These are phyloP conservation scores for Cladosporium sp. DNA, from an alignment of 2,329 filamentous ascomycete genomes.

Conservation along the genomic window DNA sequence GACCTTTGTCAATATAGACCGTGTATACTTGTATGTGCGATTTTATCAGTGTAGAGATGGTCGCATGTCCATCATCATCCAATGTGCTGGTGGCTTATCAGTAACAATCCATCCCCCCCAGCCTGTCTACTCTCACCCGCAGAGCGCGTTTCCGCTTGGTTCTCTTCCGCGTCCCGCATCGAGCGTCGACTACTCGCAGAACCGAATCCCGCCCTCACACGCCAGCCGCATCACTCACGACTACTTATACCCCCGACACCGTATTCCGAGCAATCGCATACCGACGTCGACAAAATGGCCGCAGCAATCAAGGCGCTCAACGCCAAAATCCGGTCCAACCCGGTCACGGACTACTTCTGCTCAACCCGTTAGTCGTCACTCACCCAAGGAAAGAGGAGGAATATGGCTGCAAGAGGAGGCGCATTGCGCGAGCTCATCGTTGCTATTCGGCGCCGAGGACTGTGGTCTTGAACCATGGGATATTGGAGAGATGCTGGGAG, in stretches of 20 bases:
- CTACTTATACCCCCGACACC: slow-evolving; percentile 3
- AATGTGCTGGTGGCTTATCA: background rate
- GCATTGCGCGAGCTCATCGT: background rate
- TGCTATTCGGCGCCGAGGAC: background rate
- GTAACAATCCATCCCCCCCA: background rate
- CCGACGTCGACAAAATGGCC: slow-evolving; percentile 38
- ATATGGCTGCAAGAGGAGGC: background rate
- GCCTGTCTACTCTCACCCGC: background rate
- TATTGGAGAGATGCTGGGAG: background rate
- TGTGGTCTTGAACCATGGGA: background rate
- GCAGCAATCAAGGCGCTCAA: slow-evolving; percentile 52
- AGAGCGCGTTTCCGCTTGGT: background rate
- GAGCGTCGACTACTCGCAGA: slow-evolving; percentile 8
- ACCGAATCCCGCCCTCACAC: slow-evolving; percentile 6
- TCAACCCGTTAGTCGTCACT: slow-evolving; percentile 45
- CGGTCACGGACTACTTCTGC: slow-evolving; percentile 49
- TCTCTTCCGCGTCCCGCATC: background rate
- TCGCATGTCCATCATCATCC: too few relatives aligned
- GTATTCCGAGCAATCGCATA: slow-evolving; percentile 5
- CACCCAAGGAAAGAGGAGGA: slow-evolving; percentile 8
- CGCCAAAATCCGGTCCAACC: slow-evolving; percentile 49
- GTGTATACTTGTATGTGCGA: too few relatives aligned
- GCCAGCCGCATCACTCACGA: background rate
- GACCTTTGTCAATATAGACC: too few relatives aligned
- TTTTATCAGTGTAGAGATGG: too few relatives aligned